Evolutionary conservation across 805 yeast genomes (phyloP).

Genomic region (Pichia rugopelliculosa): DNA sequence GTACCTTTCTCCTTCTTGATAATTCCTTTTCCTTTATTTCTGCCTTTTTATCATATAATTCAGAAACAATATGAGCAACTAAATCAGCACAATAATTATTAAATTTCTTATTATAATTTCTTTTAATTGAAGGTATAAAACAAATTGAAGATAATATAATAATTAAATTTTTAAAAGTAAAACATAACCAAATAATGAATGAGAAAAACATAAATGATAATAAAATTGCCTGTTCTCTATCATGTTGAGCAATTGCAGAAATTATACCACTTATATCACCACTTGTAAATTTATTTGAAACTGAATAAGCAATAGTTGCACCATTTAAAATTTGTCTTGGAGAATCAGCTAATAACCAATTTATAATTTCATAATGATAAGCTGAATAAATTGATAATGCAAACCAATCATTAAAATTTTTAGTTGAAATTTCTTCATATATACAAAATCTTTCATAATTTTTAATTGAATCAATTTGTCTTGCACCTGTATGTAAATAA

Average conservation of each 20-base stretch:
- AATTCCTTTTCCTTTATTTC: slow-evolving; percentile 15
- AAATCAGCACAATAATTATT: slow-evolving; percentile 19
- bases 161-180: slow-evolving; percentile 30
- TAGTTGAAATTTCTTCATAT: slow-evolving; percentile 58
- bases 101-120: slow-evolving; percentile 11
- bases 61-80: slow-evolving; percentile 24
- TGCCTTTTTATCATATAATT: slow-evolving; percentile 19
- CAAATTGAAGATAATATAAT: slow-evolving; percentile 19
- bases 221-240: slow-evolving; percentile 61
- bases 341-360: slow-evolving; percentile 65
- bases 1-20: slow-evolving; percentile 15
- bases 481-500: slow-evolving; percentile 61
- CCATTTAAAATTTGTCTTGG: slow-evolving; percentile 86
- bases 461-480: slow-evolving; percentile 46
- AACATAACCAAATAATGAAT: slow-evolving; percentile 63
- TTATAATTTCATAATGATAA: slow-evolving; percentile 51
- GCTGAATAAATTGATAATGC: slow-evolving; percentile 61
- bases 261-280: slow-evolving; percentile 40
- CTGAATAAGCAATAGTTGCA: slow-evolving; percentile 52
- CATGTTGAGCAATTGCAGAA: slow-evolving; percentile 48
- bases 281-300: slow-evolving; percentile 35
- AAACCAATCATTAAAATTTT: slow-evolving; percentile 58
- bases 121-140: slow-evolving; percentile 13
- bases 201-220: slow-evolving; percentile 71
- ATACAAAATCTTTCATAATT: slow-evolving; percentile 66